phyloP scores from a whole-genome alignment of 2,329 filamentous ascomycete genomes.

The Piedraia hortae region DNA sequence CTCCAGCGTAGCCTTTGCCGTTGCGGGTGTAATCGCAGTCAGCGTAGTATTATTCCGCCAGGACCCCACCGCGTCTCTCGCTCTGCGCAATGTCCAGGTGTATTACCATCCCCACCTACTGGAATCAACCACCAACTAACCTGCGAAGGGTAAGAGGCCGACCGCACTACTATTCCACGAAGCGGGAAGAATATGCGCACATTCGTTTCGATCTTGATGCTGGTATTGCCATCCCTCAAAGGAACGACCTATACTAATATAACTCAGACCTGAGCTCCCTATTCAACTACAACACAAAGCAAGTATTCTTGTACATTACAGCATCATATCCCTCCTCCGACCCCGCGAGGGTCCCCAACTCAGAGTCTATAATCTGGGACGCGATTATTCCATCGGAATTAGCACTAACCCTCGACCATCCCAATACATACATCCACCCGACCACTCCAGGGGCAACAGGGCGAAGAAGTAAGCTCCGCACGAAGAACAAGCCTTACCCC shows the following conservation, averaged over 20 bases:
- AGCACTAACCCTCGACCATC: conserved; percentile 25
- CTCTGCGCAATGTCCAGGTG: conserved; percentile 61
- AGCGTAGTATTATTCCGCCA: conserved; percentile 48
- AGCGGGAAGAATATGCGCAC: conserved; percentile 86
- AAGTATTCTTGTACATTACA: conserved; percentile 87
- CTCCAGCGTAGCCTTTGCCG: conserved; percentile 67
- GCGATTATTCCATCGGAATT: conserved; percentile 57
- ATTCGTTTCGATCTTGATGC: conserved; percentile 82
- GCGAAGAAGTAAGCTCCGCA: conserved; percentile 3
- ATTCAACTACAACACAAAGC: conserved; percentile 99
- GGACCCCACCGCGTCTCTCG: conserved; percentile 35
- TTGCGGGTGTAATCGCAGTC: conserved; percentile 53
- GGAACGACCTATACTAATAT: background rate
- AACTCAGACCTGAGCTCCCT: conserved; percentile 50
- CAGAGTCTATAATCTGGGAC: conserved; percentile 79
- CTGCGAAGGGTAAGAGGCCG: conserved; percentile 72
- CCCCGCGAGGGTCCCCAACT: conserved; percentile 14
- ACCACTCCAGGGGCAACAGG: conserved; percentile 11
- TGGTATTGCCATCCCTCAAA: conserved; percentile 14
- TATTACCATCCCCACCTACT: too few relatives aligned
- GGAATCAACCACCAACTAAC: too few relatives aligned
- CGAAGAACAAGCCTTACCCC: conserved; percentile 9
- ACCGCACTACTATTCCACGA: conserved; percentile 82
- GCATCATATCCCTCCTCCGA: conserved; percentile 32
- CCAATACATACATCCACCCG: conserved; percentile 24